Percentiles rank a stretch among this genome's conserved stretches.
These are phyloP conservation scores for Mallotus repandus DNA, from an alignment of 441 rosid genomes.

Conservation along the genomic window DNA sequence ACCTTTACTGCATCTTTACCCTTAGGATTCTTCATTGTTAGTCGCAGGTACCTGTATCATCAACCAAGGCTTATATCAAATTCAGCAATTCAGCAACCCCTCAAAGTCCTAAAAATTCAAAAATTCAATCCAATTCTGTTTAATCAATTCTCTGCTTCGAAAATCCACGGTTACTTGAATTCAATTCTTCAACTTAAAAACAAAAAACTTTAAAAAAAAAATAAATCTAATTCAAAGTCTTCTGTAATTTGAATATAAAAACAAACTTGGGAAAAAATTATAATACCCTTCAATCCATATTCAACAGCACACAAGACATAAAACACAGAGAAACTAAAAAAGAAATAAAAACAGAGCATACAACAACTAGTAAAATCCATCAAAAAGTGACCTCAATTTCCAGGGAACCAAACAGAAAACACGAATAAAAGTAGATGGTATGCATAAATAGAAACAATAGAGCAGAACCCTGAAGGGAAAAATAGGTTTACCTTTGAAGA, in stretches of 20 bases:
- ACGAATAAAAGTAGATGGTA: not conserved
- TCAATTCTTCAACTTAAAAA: too few species aligned
- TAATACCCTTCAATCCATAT: not conserved
- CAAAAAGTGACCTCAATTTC: not conserved
- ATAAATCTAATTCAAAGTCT: not conserved
- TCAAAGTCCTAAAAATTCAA: not conserved
- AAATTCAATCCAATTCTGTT: not conserved
- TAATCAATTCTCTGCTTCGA: too few species aligned
- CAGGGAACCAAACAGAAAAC: conserved; percentile 10
- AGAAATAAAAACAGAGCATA: conserved; percentile 2
- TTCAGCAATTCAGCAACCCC: not conserved
- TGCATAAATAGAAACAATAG: not conserved
- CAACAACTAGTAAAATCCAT: not conserved
- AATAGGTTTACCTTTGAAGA: conserved; percentile 24
- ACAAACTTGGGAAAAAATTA: too few species aligned
- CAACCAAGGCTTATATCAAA: not conserved
- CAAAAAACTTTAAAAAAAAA: not conserved
- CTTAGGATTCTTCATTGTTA: conserved; percentile 35
- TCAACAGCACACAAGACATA: not conserved
- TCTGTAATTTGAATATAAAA: too few species aligned
- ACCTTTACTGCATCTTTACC: conserved; percentile 37
- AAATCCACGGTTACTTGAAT: too few species aligned
- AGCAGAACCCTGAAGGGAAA: conserved; percentile 8
- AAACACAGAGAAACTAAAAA: too few species aligned
- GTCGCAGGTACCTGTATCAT: not conserved